Evolutionary conservation across 2,329 filamentous ascomycete genomes (phyloP), one percentile per base, ranked within the genome.

Genomic region (Fusarium odoratissimum): DNA sequence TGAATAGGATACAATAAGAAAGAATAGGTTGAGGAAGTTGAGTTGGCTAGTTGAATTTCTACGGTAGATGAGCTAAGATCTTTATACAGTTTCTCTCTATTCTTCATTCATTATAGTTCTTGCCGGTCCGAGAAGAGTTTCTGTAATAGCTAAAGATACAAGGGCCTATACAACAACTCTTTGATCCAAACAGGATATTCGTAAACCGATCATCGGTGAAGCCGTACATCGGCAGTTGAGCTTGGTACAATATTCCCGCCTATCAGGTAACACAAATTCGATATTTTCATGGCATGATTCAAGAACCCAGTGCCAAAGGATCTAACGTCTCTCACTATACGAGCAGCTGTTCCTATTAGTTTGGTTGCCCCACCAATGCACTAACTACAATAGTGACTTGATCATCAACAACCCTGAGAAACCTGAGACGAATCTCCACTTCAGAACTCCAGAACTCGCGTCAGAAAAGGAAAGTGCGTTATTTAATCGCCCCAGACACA

Each of bases 41-140:
- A 10, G 1, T 17, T 48, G 21, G 3, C 6, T 6, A 2, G 14
- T 5, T 8, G 3, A 12, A 6, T 8, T n/a, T n/a, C 10, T 48
- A 13, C 2, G 7, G 7, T 6, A 12, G 2, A 6, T 17, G 10
- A 17, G 8, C 21, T 12, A 12, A 10, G 14, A 11, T 31, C 28
- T 49, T 49, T 49, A 49, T 31, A 31, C 14, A 30, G 2, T 13
- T 49, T 7, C 10, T 7, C 10, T 23, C 14, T 12, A 8, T 5
- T 12, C 21, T 49, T 23, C 3, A 17, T 31, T 17, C 4, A 5
- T 6, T 17, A 3, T 1, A 31, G 1, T 31, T n/a, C 28, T 31
- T 49, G 10, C 28, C 14, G 28, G 28, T 6, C 45, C 21, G 28
- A 49, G 28, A 48, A 31, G 21, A 49, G 21, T 17, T 13, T 1